phyloP scores from a whole-genome alignment of 768 basidiomycete genomes.

The Calocybe gangraenosa region DNA sequence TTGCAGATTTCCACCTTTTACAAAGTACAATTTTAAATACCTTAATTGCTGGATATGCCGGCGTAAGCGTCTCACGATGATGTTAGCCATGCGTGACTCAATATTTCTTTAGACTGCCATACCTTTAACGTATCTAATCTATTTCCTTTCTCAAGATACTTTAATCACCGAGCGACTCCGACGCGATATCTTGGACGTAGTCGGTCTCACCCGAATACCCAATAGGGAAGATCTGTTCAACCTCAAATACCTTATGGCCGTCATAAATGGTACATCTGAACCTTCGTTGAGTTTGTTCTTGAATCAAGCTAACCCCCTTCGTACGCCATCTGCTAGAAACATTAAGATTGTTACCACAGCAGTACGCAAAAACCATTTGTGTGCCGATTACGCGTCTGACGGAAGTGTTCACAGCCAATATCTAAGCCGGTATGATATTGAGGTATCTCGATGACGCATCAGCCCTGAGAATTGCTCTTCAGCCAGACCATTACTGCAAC shows the following conservation, averaged over 20 bases:
- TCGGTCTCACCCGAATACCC: conserved; percentile 31
- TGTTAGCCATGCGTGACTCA: no score
- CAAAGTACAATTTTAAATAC: conserved; percentile 40
- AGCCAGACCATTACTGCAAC: conserved; percentile 1
- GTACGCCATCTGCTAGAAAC: conserved; percentile 27
- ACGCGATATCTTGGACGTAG: conserved; percentile 34
- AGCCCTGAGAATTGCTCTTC: neutral
- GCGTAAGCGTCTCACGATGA: no score
- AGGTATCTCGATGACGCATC: neutral
- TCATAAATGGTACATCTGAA: conserved; percentile 32
- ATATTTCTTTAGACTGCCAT: conserved; percentile 35
- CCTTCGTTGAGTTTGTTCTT: no score
- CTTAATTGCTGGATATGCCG: conserved; percentile 41
- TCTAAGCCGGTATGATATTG: neutral
- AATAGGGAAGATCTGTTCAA: conserved; percentile 37
- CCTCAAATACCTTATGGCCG: conserved; percentile 40
- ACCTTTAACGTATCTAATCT: conserved; percentile 39
- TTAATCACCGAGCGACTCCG: conserved; percentile 34
- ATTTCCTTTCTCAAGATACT: conserved; percentile 44
- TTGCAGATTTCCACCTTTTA: conserved; percentile 24
- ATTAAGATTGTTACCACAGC: conserved; percentile 22
- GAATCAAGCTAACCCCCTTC: conserved; percentile 9
- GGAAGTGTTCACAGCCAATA: no score
- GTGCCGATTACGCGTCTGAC: no score
- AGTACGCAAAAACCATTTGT: no score